Base-by-base conservation (phyloP, 2,329 filamentous ascomycete species). In the Colletotrichum gigasporum region DNA sequence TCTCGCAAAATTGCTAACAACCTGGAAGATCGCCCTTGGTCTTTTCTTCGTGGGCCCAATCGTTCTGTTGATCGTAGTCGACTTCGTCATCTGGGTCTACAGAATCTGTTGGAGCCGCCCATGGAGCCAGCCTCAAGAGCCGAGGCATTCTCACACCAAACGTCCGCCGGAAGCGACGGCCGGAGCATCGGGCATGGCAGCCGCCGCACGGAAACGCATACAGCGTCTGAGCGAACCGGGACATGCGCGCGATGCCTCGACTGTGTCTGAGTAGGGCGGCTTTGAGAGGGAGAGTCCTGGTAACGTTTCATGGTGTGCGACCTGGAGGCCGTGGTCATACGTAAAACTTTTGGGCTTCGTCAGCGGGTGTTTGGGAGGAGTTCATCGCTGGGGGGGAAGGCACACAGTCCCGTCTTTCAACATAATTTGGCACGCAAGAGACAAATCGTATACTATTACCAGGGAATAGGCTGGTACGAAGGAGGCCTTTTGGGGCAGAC, bases 71-170 rank as follows among this genome's bases (percentile, higher is more conserved):
- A 76, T 87, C 60, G 65, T 79, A 28, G 80, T 85, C 68, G 85
- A 88, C 70, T 71, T 87, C 50, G 71, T 75, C 24, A 76, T 87
- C 28, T 87, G 85, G 84, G 66, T 83, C 39, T 87, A 82, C 79
- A 80, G 85, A 68, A 76, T 81, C 9, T 71, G 71, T 61, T 72
- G 69, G 61, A 63, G 42, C n/a, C 51, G 56, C 5, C 53, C 53
- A n/a, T 57, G 59, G 59, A 60, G 30, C 30, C 59, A 35, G 5
- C 24, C 16, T 7, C 16, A 5, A 16, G 52, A 63, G 52, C 28
- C 16, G 28, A 42, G 18, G 44, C 44, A 22, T 20, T 18, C 22
- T 24, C 12, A 50, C 11, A 45, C 50, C 34, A 62, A 56, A 34
- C 26, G 12, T 30, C 42, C 34, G 20, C 42, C 12, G 22, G 32